Evolutionary conservation across 2,329 filamentous ascomycete species (phyloP).

Genomic region (Corinectria fuckeliana): DNA sequence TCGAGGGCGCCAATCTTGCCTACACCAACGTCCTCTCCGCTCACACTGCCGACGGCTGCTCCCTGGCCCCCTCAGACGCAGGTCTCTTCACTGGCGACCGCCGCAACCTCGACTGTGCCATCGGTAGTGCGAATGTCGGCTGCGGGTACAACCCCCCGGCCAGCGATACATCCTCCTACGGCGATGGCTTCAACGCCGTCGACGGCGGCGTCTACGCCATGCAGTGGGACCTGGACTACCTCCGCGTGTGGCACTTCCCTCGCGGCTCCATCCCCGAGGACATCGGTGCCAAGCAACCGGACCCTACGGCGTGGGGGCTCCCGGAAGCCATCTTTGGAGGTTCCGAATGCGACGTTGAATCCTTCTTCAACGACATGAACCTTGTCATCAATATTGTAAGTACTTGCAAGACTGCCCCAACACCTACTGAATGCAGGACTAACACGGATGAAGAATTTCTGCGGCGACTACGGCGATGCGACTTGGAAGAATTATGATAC

Average conservation of each 20-base stretch:
- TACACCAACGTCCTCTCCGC: slow-evolving; percentile 66
- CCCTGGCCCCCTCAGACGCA: slow-evolving; percentile 27
- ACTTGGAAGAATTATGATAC: slow-evolving; percentile 50
- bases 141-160: slow-evolving; percentile 51
- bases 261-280: slow-evolving; percentile 70
- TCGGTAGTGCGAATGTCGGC: slow-evolving; percentile 48
- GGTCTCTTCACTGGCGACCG: slow-evolving; percentile 37
- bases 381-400: slow-evolving; percentile 73
- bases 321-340: slow-evolving; percentile 75
- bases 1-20: slow-evolving; percentile 72
- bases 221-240: slow-evolving; percentile 71
- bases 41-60: slow-evolving; percentile 57
- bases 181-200: slow-evolving; percentile 69
- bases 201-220: slow-evolving; percentile 74
- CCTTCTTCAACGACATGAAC: slow-evolving; percentile 71
- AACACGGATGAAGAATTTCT: slow-evolving; percentile 63
- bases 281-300: slow-evolving; percentile 63
- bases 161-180: slow-evolving; percentile 58
- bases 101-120: slow-evolving; percentile 46
- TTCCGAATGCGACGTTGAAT: slow-evolving; percentile 67
- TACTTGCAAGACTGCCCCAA: background rate
- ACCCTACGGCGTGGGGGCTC: slow-evolving; percentile 70
- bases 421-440: background rate
- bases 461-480: slow-evolving; percentile 73
- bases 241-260: slow-evolving; percentile 80